Base-by-base conservation (phyloP, 352 stramenopile genomes). In the Globisporangium cederbergense region DNA sequence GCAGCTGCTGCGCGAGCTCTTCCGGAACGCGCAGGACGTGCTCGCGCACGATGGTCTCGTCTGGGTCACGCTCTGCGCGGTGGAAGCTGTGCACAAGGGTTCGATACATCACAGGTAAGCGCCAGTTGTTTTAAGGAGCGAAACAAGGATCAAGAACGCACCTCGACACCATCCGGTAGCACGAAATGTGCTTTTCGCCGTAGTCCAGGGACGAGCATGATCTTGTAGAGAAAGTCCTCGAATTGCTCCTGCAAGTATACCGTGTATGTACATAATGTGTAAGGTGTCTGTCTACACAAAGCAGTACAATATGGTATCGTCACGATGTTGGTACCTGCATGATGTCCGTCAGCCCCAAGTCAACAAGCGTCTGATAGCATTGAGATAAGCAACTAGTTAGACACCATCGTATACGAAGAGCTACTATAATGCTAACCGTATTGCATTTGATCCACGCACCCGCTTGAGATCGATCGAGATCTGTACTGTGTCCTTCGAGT, bases 181-280 rank as follows among this genome's bases (percentile, higher is more conserved):
- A 83, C 32, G 83, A 81, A 51, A 96, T 91, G 66, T 96, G 84
- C 14, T 78, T 62, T 58, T 96, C 83, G 9, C 85, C 83, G 68
- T 96, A 96, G n/a, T 83, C 1, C 85, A 50, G 93, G 94, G 10
- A 93, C 85, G 47, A 91, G 75, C 83, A 96, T 92, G 8, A 85
- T 96, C 72, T 96, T 96, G 76, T 96, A 96, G 60, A 96, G 64
- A 68, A 96, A 96, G 59, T 96, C 86, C 62, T 96, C 87, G 62
- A 96, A 96, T 78, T 94, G 85, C 58, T 96, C 87, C 82, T 90
- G 58, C 36, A 30, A 59, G 25, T 55, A 34, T 8, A 40, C 14
- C 38, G 32, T 14, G 2, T 28, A 53, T 45, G 13, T n/a, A 22
- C n/a, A 10, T 22, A 13, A 13, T 25, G n/a, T 28, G 4, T 30